Evolutionary conservation across 768 basidiomycete genomes (phyloP), one percentile per base, ranked within the genome.

Genomic region (Floccularia luteovirens): DNA sequence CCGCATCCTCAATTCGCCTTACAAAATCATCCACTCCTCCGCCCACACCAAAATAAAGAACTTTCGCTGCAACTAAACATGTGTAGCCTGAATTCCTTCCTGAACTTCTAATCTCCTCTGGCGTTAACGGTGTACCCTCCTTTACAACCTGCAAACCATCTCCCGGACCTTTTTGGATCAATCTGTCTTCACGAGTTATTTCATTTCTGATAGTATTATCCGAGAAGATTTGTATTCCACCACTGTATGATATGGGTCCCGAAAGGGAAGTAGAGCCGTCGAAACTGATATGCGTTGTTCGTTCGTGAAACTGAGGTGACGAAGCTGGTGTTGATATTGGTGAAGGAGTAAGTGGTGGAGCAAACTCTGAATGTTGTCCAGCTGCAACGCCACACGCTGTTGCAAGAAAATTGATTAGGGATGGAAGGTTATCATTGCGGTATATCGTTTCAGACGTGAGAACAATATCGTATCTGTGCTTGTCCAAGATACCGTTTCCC

Each of bases 401-500:
- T 37, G 62, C 60, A 55, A 88, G 51, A 14, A 84, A 56, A 24
- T 60, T 49, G 16, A 87, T 58, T 30, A 99, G 64, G 20, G 78
- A 62, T 0, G 63, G 62, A 2, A 94, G 67, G 45, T 75, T 82
- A 1, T 77, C 72, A 8, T 67, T 61, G 20, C 78, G 69, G 54
- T 99, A 98, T 16, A 98, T 90, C 28, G 94, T 98, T 62, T 99
- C 94, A 19, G 89, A 88, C 0, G 91, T 90, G 36, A 98, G 62
- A 2, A 96, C 65, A 31, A 92, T 47, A 50, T 91, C 74, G 59
- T 85, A 90, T n/a, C n/a, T n/a, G n/a, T n/a, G n/a, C n/a, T n/a
- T n/a, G n/a, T n/a, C n/a, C n/a, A n/a, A n/a, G n/a, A n/a, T n/a
- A n/a, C n/a, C n/a, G 23, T 45, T 28, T 16, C 64, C 63, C 11